Evolutionary conservation across 345 rosid species (phyloP), one percentile per base, ranked within the genome.

Genomic region (Melaleuca quinquenervia): DNA sequence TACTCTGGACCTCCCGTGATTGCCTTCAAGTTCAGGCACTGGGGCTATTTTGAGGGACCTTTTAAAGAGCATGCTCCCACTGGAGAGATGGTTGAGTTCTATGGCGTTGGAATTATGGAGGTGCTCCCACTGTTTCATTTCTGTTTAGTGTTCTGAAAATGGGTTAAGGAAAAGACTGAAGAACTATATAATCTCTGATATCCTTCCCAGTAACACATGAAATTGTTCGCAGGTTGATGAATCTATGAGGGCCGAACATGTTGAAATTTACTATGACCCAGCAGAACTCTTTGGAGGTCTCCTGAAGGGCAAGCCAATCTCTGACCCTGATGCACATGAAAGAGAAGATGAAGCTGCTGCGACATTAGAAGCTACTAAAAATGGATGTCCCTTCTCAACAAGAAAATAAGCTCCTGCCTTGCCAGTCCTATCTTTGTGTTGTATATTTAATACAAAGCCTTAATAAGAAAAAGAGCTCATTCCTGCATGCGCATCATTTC

Each of bases 1-100:
- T 94, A 94, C 83, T 93, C 96, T 0, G 96, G 98, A 14, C 99
- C 97, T 5, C 99, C 98, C 3, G 84, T 88, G 27, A 94, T 95
- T 82, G 85, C 96, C 82, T 95, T 88, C 91, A 95, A 95, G 91
- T 96, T 94, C 87, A 91, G 98, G 93, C 98, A 94, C 45, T 95
- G 98, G 98, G 98, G 98, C 36, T 90, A 91, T 91, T 96, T 93
- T 87, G 96, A 94, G 88, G 98, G 97, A 14, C 92, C 92, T 84
- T 96, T 88, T 84, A 93, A 92, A 86, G 93, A 92, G 8, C 97
- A 95, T 86, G 94, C 94, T 85, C 95, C 97, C 41, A 94, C 95
- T 0, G 97, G 97, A 26, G 92, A 94, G 83, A 91, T 49, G 89
- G 93, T 91, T 50, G 89, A 94, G 85, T 93, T 96, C 90, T 83